These are phyloP conservation scores for Gossypium davidsonii DNA, from an alignment of 441 rosid species.

Conservation along the genomic window DNA sequence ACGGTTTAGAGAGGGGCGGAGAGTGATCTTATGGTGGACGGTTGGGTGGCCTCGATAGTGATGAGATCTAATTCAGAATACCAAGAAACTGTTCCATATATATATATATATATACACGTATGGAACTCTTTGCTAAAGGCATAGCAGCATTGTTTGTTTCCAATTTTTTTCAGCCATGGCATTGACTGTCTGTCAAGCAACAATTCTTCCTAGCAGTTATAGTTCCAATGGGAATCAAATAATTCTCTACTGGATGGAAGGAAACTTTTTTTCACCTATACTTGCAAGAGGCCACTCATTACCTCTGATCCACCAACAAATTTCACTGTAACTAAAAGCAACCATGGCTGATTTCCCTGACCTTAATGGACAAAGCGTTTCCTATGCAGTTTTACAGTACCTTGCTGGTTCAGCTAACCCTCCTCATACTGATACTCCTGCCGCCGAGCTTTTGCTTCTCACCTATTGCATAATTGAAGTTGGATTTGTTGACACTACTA, in stretches of 20 bases:
- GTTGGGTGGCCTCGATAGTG: too few species aligned
- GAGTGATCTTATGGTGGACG: too few species aligned
- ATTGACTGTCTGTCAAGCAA: neutral
- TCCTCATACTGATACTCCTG: constrained; percentile 36
- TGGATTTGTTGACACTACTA: constrained; percentile 34
- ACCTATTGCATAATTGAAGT: constrained; percentile 23
- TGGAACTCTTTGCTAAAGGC: neutral
- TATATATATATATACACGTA: neutral
- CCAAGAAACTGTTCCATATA: neutral
- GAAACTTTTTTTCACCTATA: constrained; percentile 26
- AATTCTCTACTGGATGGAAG: constrained; percentile 15
- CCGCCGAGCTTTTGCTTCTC: constrained; percentile 34
- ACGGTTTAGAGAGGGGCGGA: too few species aligned
- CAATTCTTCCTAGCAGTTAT: neutral
- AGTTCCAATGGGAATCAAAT: too few species aligned
- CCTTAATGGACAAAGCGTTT: constrained; percentile 37
- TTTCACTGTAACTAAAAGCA: constrained; percentile 24
- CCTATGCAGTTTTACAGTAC: constrained; percentile 25
- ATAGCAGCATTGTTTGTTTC: neutral
- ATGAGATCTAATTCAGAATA: neutral
- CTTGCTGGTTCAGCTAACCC: constrained; percentile 27
- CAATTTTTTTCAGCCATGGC: neutral
- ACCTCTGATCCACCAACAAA: constrained; percentile 1
- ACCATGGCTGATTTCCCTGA: constrained; percentile 30
- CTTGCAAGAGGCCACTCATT: constrained; percentile 16